Evolutionary conservation across 768 basidiomycete species (phyloP).

Genomic region (Hysterangium stoloniferum): DNA sequence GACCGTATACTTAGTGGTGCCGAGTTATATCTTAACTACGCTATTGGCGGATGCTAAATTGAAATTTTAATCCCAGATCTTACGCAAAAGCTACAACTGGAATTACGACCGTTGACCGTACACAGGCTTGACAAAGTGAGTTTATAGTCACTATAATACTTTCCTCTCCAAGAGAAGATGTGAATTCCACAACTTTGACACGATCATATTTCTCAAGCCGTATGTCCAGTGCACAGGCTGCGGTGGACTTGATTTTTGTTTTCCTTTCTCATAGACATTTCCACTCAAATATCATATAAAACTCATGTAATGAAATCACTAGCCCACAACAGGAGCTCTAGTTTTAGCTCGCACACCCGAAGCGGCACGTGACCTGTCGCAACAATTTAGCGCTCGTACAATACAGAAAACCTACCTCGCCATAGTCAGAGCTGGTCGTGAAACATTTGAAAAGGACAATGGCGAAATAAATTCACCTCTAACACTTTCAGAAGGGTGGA

Average conservation of each 20-base stretch:
- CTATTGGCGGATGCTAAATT: constrained; percentile 6
- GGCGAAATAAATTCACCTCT: constrained; percentile 39
- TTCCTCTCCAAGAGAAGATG: not conserved
- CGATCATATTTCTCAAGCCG: not conserved
- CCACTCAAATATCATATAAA: not conserved
- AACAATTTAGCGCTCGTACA: constrained; percentile 42
- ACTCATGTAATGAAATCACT: not conserved
- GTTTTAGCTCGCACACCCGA: constrained; percentile 41
- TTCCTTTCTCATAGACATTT: not conserved
- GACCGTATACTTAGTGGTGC: constrained; percentile 16
- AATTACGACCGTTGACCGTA: constrained; percentile 37
- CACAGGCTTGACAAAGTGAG: constrained; percentile 63
- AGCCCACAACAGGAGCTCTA: constrained; percentile 60
- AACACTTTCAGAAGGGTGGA: constrained; percentile 39
- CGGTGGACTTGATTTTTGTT: not conserved
- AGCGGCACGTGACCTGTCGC: constrained; percentile 40
- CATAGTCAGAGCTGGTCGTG: constrained; percentile 45
- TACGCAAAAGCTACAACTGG: constrained; percentile 25
- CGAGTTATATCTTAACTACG: constrained; percentile 5
- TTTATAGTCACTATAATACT: not conserved
- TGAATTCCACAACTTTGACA: not conserved
- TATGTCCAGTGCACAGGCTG: not conserved
- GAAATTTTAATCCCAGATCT: constrained; percentile 19
- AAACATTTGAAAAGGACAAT: constrained; percentile 34
- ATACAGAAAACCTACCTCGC: constrained; percentile 59